Percentiles rank a stretch among this genome's conserved stretches.
Conservation (phyloP, 2,329 filamentous ascomycete genomes). For the Colletotrichum sp. region DNA sequence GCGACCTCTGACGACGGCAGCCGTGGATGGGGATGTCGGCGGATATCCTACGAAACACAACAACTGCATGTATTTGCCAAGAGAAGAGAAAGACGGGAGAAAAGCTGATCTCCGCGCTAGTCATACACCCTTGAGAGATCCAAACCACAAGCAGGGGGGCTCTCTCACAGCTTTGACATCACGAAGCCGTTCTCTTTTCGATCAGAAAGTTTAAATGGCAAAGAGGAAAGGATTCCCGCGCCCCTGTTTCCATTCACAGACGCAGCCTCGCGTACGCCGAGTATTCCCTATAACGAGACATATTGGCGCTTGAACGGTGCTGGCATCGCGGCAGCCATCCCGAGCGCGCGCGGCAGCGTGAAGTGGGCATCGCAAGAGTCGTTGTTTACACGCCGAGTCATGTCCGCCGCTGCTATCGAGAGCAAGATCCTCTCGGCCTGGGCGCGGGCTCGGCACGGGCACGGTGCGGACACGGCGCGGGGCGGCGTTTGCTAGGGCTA, state of each 20-base stretch:
- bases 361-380: neutral
- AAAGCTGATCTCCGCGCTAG: neutral
- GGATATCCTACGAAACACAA: neutral
- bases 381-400: neutral
- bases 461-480: neutral
- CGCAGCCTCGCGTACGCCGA: neutral
- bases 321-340: neutral
- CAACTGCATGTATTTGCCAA: neutral
- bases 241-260: neutral
- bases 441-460: neutral
- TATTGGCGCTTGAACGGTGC: neutral
- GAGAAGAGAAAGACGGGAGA: neutral
- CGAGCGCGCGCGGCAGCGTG: neutral
- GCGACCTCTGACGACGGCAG: neutral
- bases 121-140: neutral
- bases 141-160: neutral
- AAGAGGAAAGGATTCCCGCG: neutral
- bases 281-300: neutral
- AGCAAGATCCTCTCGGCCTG: neutral
- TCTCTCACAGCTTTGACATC: neutral
- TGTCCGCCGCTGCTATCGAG: neutral
- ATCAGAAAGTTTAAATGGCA: neutral
- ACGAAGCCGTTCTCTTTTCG: neutral
- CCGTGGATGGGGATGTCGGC: neutral
- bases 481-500: neutral